These are phyloP conservation scores for Fraxinus latifolia DNA, from an alignment of 305 asterid species.

Conservation along the genomic window DNA sequence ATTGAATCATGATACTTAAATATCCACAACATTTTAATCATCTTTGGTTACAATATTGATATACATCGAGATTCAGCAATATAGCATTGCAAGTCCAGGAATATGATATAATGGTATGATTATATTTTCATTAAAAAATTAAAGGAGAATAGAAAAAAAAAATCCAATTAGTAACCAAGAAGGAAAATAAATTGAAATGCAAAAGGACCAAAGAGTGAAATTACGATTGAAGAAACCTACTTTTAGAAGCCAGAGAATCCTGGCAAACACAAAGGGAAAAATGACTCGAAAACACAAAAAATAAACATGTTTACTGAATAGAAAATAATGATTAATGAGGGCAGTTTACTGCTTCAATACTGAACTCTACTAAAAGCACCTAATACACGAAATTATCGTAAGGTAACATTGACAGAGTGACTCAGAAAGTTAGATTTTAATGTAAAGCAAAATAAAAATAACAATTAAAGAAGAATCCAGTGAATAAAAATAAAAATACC, in stretches of 20 bases:
- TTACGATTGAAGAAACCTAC: background rate
- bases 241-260: background rate
- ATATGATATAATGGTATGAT: background rate
- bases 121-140: background rate
- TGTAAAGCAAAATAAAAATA: background rate
- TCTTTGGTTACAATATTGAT: background rate
- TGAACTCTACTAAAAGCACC: background rate
- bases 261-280: background rate
- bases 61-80: background rate
- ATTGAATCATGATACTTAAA: slow-evolving; percentile 7
- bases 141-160: background rate
- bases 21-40: background rate
- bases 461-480: background rate
- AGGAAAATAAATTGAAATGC: background rate
- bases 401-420: background rate
- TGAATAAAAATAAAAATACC: slow-evolving; percentile 26
- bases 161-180: background rate
- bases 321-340: background rate
- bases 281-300: background rate
- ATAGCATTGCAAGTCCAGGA: background rate
- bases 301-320: background rate
- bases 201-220: background rate
- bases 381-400: background rate
- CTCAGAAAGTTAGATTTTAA: background rate
- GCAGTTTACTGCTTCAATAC: background rate